Evolutionary conservation across 1,139 yeast species (phyloP).

Genomic region (Yamadazyma triangularis): DNA sequence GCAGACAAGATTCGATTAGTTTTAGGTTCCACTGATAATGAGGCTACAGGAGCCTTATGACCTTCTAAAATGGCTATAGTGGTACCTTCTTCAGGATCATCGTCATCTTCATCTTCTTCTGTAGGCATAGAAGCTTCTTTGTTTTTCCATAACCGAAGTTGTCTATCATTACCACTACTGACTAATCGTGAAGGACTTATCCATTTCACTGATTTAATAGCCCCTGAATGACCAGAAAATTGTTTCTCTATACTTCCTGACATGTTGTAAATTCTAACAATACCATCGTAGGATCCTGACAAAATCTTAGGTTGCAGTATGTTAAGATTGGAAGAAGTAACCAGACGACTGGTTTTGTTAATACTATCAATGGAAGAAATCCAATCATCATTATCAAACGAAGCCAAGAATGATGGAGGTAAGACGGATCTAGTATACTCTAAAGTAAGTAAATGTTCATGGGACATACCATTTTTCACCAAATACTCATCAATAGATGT

Average conservation of each 20-base stretch:
- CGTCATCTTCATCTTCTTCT: conserved; percentile 27
- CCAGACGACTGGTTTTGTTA: conserved; percentile 28
- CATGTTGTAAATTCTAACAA: conserved; percentile 83
- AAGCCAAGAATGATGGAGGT: conserved; percentile 88
- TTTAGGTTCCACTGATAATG: conserved; percentile 55
- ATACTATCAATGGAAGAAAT: conserved; percentile 68
- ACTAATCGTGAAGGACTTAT: conserved; percentile 70
- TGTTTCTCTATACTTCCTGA: conserved; percentile 83
- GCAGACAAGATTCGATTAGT: conserved; percentile 71
- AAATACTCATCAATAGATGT: conserved; percentile 78
- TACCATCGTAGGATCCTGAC: conserved; percentile 92
- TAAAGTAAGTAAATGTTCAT: conserved; percentile 72
- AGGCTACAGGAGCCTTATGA: conserved; percentile 81
- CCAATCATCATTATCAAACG: conserved; percentile 95
- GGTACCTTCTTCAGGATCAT: conserved; percentile 61
- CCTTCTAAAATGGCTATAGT: conserved; percentile 84
- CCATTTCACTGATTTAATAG: conserved; percentile 80
- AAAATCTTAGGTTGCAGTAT: conserved; percentile 42
- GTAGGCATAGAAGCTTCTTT: conserved; percentile 15
- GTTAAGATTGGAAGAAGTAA: not conserved
- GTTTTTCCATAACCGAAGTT: conserved; percentile 83
- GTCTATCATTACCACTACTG: conserved; percentile 86
- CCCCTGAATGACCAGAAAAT: conserved; percentile 81
- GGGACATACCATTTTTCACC: conserved; percentile 69
- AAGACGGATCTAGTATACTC: conserved; percentile 91